phyloP scores from a whole-genome alignment of 129 eudicot species.

The Cynara cardunculus region DNA sequence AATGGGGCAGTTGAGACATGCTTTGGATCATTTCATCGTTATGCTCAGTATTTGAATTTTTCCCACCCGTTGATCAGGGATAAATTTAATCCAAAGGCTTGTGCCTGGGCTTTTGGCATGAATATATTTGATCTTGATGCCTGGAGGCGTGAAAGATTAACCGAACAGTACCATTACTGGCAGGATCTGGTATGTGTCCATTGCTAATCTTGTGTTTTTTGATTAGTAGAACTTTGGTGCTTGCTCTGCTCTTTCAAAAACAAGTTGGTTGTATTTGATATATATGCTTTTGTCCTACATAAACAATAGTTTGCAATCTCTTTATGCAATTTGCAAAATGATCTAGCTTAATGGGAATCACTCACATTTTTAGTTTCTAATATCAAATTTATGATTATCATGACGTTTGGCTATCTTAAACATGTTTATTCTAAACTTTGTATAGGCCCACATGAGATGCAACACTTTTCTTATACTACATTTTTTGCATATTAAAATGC shows the following conservation, averaged over 20 bases:
- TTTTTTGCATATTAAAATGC: not conserved
- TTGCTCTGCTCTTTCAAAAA: not conserved
- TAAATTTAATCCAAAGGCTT: constrained; percentile 63
- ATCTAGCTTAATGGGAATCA: not conserved
- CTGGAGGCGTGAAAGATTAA: constrained; percentile 68
- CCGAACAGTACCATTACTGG: constrained; percentile 79
- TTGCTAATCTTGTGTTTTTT: not conserved
- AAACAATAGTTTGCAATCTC: not conserved
- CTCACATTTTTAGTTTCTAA: not conserved
- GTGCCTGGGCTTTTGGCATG: constrained; percentile 93
- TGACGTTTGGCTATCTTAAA: not conserved
- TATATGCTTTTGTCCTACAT: not conserved
- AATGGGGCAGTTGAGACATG: constrained; percentile 86
- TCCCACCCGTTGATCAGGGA: constrained; percentile 66
- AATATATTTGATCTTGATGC: constrained; percentile 80
- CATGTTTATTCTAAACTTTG: not conserved
- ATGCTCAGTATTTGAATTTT: constrained; percentile 65
- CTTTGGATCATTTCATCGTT: constrained; percentile 81
- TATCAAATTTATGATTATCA: not conserved
- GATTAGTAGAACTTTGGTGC: not conserved
- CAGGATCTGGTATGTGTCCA: constrained; percentile 50
- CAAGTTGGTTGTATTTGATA: not conserved
- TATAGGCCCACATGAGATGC: not conserved
- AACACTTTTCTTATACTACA: not conserved
- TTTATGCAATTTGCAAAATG: not conserved